These are phyloP conservation scores for Fusarium napiforme DNA, from an alignment of 2,329 filamentous ascomycete species.

Conservation along the genomic window DNA sequence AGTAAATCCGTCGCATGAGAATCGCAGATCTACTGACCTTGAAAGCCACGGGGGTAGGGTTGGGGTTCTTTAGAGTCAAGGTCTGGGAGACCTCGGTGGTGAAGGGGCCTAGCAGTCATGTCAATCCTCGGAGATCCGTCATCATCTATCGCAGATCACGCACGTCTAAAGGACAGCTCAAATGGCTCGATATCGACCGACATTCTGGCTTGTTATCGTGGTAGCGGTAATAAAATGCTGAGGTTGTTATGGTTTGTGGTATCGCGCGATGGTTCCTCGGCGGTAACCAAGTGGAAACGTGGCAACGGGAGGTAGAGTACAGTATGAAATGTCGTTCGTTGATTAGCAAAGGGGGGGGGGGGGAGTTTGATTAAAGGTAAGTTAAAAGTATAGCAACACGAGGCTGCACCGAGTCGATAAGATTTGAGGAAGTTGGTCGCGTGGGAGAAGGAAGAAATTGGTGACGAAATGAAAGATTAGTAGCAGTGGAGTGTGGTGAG, in stretches of 20 bases:
- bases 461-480: constrained; percentile 22
- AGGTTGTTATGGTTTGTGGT: constrained; percentile 15
- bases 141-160: constrained; percentile 51
- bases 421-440: constrained; percentile 14
- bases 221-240: not conserved
- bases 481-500: constrained; percentile 14
- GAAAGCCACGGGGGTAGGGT: constrained; percentile 72
- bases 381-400: constrained; percentile 13
- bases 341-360: constrained; percentile 8
- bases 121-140: constrained; percentile 29
- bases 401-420: constrained; percentile 17
- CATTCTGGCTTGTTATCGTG: constrained; percentile 68
- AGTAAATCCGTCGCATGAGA: constrained; percentile 18
- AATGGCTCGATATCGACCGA: constrained; percentile 92
- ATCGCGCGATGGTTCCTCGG: constrained; percentile 37
- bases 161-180: constrained; percentile 95
- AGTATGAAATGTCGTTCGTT: constrained; percentile 17
- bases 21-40: constrained; percentile 65
- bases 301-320: constrained; percentile 25
- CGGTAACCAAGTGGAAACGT: constrained; percentile 42
- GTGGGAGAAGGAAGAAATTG: constrained; percentile 24
- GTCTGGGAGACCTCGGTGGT: constrained; percentile 73
- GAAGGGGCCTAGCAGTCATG: constrained; percentile 67
- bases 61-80: constrained; percentile 73
- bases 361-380: constrained; percentile 18